Evolutionary conservation across 2,329 filamentous ascomycete genomes (phyloP).

Genomic region (Penicillium griseofulvum): DNA sequence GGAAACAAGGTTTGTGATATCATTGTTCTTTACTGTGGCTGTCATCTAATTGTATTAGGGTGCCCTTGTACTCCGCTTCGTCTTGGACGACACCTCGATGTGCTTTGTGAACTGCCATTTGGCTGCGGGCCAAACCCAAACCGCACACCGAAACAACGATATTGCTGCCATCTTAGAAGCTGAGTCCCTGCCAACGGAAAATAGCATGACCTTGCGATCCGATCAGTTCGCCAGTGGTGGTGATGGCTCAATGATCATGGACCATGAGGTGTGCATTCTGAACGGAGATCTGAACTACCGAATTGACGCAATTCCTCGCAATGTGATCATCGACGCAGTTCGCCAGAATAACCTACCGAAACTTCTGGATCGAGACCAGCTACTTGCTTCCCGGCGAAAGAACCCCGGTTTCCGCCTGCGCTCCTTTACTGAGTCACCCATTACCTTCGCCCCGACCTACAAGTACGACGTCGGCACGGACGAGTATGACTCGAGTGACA

Average conservation of each 20-base stretch:
- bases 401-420: conserved; percentile 87
- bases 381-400: conserved; percentile 81
- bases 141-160: conserved; percentile 87
- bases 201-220: conserved; percentile 63
- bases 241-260: conserved; percentile 89
- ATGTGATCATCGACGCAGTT: conserved; percentile 84
- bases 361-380: conserved; percentile 87
- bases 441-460: conserved; percentile 92
- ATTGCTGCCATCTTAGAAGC: conserved; percentile 85
- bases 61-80: conserved; percentile 85
- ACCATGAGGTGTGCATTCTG: conserved; percentile 94
- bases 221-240: conserved; percentile 88
- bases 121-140: conserved; percentile 88
- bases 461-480: conserved; percentile 98
- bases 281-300: conserved; percentile 98
- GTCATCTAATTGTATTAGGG: conserved; percentile 51
- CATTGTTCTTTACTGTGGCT: neutral
- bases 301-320: conserved; percentile 93
- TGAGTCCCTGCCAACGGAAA: conserved; percentile 68
- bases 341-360: conserved; percentile 77
- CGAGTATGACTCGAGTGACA: conserved; percentile 90
- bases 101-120: conserved; percentile 98
- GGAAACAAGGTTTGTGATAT: conserved; percentile 71
- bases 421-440: conserved; percentile 85
- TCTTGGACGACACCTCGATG: conserved; percentile 87